Conservation (phyloP, 2,329 filamentous ascomycete genomes). For the Pyrenochaeta sp. region DNA sequence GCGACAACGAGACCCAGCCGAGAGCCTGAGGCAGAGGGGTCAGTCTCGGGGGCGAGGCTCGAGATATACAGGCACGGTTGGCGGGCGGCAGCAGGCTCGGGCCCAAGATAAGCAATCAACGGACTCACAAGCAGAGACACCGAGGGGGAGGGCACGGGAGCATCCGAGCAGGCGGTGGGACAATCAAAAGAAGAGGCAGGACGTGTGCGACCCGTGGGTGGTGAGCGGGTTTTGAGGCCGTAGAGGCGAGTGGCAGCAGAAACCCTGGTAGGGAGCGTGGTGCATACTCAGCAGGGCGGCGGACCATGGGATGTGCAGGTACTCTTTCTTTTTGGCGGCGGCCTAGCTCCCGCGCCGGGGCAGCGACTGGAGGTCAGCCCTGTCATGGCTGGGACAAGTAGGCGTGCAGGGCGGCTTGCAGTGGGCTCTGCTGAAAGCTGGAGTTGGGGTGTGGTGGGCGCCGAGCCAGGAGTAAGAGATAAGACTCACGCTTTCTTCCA, state of each 20-base stretch:
- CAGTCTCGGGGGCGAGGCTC: constrained; percentile 34
- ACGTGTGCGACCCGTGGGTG: constrained; percentile 34
- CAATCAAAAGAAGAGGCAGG: constrained; percentile 30
- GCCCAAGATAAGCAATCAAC: constrained; percentile 44
- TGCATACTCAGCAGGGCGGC: constrained; percentile 21
- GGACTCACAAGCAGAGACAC: constrained; percentile 29
- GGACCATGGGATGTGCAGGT: constrained; percentile 39
- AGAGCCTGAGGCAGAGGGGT: constrained; percentile 20
- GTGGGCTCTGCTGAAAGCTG: constrained; percentile 26
- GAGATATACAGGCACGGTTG: constrained; percentile 42
- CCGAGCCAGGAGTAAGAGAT: constrained; percentile 35
- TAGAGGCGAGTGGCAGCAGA: constrained; percentile 5
- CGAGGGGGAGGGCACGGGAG: constrained; percentile 37
- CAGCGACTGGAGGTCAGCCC: constrained; percentile 35
- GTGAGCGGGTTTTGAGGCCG: constrained; percentile 24
- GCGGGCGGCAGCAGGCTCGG: constrained; percentile 30
- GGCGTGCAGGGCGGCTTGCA: constrained; percentile 24
- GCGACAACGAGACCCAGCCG: constrained; percentile 14
- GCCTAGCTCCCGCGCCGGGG: constrained; percentile 46
- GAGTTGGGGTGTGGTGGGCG: constrained; percentile 23
- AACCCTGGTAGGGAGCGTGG: constrained; percentile 7
- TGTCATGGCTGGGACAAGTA: constrained; percentile 28
- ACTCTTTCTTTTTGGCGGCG: constrained; percentile 41
- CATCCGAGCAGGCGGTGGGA: constrained; percentile 37
- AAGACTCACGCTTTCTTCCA: constrained; percentile 25